These are phyloP conservation scores for Gyromitra esculenta DNA, from an alignment of 2,329 filamentous ascomycete species.

Conservation along the genomic window DNA sequence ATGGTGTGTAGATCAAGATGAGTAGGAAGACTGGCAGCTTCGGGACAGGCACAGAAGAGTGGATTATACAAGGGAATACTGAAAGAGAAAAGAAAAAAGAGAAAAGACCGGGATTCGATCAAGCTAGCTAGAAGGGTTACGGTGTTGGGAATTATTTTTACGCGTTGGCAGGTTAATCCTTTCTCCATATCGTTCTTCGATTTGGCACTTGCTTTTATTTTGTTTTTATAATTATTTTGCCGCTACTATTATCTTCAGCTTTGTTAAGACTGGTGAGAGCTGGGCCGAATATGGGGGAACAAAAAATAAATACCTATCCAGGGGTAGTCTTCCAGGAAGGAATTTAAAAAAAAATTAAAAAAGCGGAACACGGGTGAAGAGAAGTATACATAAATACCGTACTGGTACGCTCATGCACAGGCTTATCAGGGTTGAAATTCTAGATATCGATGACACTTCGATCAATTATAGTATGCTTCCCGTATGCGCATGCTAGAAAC, in stretches of 20 bases:
- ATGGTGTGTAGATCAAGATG: conserved; percentile 43
- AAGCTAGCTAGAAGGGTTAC: conserved; percentile 39
- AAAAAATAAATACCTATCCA: not conserved
- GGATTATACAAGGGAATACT: conserved; percentile 42
- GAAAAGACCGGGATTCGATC: conserved; percentile 36
- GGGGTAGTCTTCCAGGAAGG: not conserved
- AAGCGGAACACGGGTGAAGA: not conserved
- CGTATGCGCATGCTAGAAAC: too few species aligned
- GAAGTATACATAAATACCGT: not conserved
- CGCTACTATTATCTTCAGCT: not conserved
- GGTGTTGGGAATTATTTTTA: conserved; percentile 48
- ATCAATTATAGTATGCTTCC: not conserved
- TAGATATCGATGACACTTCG: not conserved
- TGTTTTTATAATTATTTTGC: conserved; percentile 19
- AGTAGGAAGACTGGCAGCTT: conserved; percentile 27
- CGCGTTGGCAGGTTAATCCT: conserved; percentile 24
- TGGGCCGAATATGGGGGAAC: not conserved
- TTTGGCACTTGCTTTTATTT: conserved; percentile 1
- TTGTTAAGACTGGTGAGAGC: not conserved
- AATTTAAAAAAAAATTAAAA: not conserved
- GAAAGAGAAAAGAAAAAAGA: conserved; percentile 47
- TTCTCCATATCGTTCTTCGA: conserved; percentile 19
- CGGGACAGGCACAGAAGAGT: conserved; percentile 5
- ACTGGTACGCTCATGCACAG: not conserved
- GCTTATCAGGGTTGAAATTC: not conserved